A percentile compares a stretch with the other conserved stretches of the same genome.
Evolutionary conservation across 495 filamentous ascomycete genomes (phyloP).

Genomic region (Letharia columbiana): DNA sequence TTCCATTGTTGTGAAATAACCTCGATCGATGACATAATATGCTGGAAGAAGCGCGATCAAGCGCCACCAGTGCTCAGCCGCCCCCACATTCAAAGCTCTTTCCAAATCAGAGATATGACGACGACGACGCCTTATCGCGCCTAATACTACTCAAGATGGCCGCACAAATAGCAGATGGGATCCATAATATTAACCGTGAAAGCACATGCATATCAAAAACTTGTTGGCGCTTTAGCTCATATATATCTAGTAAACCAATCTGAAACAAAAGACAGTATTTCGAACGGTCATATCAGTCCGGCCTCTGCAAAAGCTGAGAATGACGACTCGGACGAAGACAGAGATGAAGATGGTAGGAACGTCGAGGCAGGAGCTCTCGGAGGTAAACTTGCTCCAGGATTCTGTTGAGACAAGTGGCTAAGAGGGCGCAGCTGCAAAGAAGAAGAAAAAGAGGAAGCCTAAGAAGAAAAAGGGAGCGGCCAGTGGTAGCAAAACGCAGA

Average conservation of each 20-base stretch:
- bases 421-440: conserved; percentile 34
- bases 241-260: conserved; percentile 12
- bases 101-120: neutral
- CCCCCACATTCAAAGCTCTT: neutral
- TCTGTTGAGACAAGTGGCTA: neutral
- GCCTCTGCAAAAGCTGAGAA: conserved; percentile 34
- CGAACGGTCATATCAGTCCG: neutral
- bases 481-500: conserved; percentile 35
- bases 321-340: conserved; percentile 61
- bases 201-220: neutral
- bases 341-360: conserved; percentile 41
- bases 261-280: conserved; percentile 34
- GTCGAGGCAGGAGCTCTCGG: conserved; percentile 36
- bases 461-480: conserved; percentile 42
- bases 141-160: conserved; percentile 9
- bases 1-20: neutral
- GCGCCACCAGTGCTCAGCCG: neutral
- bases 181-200: conserved; percentile 9
- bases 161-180: conserved; percentile 12
- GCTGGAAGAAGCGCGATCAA: neutral
- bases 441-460: conserved; percentile 47
- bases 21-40: neutral
- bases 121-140: neutral
- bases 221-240: neutral
- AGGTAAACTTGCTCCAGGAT: conserved; percentile 29